phyloP scores from a whole-genome alignment of 805 yeast species.

The Ogataea polymorpha region DNA sequence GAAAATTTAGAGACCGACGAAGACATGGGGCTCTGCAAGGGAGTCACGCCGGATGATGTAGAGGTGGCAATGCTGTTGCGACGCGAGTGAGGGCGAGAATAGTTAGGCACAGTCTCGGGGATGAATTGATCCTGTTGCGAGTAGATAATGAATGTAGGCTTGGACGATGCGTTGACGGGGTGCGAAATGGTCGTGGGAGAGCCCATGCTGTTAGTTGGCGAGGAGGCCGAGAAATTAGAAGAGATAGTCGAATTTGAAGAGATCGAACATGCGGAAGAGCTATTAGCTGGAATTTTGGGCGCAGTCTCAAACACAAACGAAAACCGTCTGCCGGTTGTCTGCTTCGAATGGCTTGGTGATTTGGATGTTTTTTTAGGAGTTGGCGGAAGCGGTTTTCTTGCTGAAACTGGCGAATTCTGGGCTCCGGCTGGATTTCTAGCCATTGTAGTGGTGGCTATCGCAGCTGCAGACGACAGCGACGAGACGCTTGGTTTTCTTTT shows the following conservation, averaged over 20 bases:
- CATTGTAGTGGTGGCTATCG: slow-evolving; percentile 18
- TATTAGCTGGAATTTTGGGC: slow-evolving; percentile 7
- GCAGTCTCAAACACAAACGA: slow-evolving; percentile 26
- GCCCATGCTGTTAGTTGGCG: slow-evolving; percentile 12
- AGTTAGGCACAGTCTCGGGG: background rate
- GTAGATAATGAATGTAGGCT: slow-evolving; percentile 16
- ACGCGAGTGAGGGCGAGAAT: slow-evolving; percentile 1
- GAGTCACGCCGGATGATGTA: slow-evolving; percentile 6
- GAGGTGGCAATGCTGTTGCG: slow-evolving; percentile 6
- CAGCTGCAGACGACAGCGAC: slow-evolving; percentile 23
- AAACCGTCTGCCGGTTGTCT: slow-evolving; percentile 5
- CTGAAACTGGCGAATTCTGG: background rate
- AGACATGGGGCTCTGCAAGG: slow-evolving; percentile 21
- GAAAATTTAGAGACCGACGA: slow-evolving; percentile 22
- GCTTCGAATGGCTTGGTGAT: background rate
- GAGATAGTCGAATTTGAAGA: slow-evolving; percentile 22
- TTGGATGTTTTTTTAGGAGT: slow-evolving; percentile 3
- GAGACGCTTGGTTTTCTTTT: slow-evolving; percentile 13
- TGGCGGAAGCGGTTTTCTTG: background rate
- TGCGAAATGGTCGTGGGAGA: slow-evolving; percentile 13
- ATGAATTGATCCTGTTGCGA: slow-evolving; percentile 7
- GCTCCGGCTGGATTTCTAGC: slow-evolving; percentile 13
- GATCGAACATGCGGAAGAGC: slow-evolving; percentile 18
- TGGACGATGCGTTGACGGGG: slow-evolving; percentile 3
- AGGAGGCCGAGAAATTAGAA: slow-evolving; percentile 13